Percentiles rank a stretch among this genome's conserved stretches.
These are phyloP conservation scores for Carpinus fangiana DNA, from an alignment of 306 rosid genomes.

Conservation along the genomic window DNA sequence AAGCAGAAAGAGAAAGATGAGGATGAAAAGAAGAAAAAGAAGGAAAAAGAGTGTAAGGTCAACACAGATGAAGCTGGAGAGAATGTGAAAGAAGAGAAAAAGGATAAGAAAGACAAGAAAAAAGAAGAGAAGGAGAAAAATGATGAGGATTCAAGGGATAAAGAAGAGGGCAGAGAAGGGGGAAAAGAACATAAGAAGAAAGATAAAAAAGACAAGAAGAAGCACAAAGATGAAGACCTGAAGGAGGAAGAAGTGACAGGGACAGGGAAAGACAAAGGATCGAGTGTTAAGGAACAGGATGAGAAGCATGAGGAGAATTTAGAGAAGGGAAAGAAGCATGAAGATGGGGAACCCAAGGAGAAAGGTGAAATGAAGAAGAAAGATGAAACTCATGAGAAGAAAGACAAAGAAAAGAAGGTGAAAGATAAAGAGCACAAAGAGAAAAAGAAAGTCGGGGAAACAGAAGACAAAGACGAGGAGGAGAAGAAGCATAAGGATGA, in stretches of 20 bases:
- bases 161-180: conserved; percentile 1
- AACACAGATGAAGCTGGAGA: conserved; percentile 15
- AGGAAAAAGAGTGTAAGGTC: neutral
- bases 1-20: conserved; percentile 9
- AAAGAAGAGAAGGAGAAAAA: conserved; percentile 18
- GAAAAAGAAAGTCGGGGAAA: conserved; percentile 19
- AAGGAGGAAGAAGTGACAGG: neutral
- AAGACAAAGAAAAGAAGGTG: neutral
- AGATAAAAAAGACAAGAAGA: conserved; percentile 7
- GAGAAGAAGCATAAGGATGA: conserved; percentile 12
- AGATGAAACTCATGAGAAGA: neutral
- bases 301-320: neutral
- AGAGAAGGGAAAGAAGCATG: neutral
- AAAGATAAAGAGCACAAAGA: neutral
- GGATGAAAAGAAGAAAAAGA: conserved; percentile 5
- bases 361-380: conserved; percentile 10
- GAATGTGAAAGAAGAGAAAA: conserved; percentile 14
- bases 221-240: neutral
- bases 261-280: neutral
- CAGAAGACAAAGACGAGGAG: conserved; percentile 1
- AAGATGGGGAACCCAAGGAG: neutral
- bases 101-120: conserved; percentile 6
- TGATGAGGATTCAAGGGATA: conserved; percentile 9
- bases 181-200: conserved; percentile 3
- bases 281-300: neutral